Percentiles rank a stretch among this genome's conserved stretches.
Conservation (phyloP, 78 protist genomes). For the slime mould (Dictyostelium discoideum) region dicty_2.7 NC_007088.5:3405501-3406000, state of each 20-base stretch:
- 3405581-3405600: neutral
- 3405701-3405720: neutral
- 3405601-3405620: conserved; percentile 13
- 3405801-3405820: conserved; percentile 18
- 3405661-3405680: conserved; percentile 35
- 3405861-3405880: neutral
- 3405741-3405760: neutral
- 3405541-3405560: neutral
- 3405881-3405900: neutral
- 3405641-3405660: conserved; percentile 21
- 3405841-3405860: neutral
- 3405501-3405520: conserved; percentile 27
- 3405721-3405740: conserved; percentile 1
- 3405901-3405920: neutral
- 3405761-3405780: neutral
- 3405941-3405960: conserved; percentile 13
- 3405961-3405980: neutral
- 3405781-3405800: neutral
- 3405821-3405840: conserved; percentile 30
- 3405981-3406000: neutral
- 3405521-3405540: conserved; percentile 3
- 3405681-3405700: conserved; percentile 4
- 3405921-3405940: neutral
- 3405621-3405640: neutral
- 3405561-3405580: neutral